Base-by-base conservation (phyloP, 257 asterid species). In the Paraleonurus japonicus region DNA sequence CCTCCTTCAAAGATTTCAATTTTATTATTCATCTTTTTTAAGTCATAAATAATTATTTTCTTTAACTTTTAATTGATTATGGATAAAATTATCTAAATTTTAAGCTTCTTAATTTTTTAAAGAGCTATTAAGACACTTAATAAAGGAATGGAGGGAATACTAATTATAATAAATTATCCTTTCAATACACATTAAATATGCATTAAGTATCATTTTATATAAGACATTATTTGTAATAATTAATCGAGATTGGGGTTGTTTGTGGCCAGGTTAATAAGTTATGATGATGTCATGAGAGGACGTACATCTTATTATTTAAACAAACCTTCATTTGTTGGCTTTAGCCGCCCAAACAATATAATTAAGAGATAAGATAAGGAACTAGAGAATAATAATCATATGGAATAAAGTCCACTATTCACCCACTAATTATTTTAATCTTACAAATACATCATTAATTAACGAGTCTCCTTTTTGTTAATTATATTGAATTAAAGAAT, bases 341-440 rank as follows among this genome's bases (percentile, higher is more conserved):
- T 59, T 63, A 76, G 80, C 92, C 89, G 90, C 72, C 92, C 92
- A 80, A 77, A 43, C 32, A 47, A 73, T 72, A 70, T 67, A 53
- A 80, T 73, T 37, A 33, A 67, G 65, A 64, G 89, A 86, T 77
- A 71, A 81, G 54, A 45, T 84, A 77, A 72, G 61, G 75, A 79
- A 65, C 69, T 69, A 64, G 43, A 41, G 67, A 76, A 35, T 62
- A 72, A 23, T 67, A 75, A 37, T 73, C 63, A 74, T 26, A 41
- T 54, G 17, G 69, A 61, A 45, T 61, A 28, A 73, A 75, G 74
- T 79, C 87, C 81, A 78, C 85, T 45, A 71, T 66, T 71, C 27
- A 73, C 84, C 85, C 63, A 84, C 82, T 79, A 58, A 50, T 23
- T 78, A 76, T 60, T 74, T 27, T 72, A 77, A 47, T 72, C 39